Percentiles rank a stretch among this genome's conserved stretches.
These are phyloP conservation scores for Lodderomyces oxycetoniae DNA, from an alignment of 1,139 yeast species.

Conservation along the genomic window DNA sequence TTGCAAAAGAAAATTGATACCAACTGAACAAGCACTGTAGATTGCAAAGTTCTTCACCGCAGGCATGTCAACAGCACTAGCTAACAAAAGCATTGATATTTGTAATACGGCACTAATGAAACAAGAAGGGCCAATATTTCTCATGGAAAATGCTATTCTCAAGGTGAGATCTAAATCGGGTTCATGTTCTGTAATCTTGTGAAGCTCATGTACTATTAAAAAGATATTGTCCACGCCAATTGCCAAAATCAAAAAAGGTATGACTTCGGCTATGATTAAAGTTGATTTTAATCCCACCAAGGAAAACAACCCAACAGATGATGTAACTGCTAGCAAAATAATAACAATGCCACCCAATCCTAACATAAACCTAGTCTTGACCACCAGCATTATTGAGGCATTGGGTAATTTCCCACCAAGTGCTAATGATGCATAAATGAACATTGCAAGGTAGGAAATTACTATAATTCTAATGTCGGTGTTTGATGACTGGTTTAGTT, in stretches of 20 bases:
- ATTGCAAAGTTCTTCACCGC: constrained; percentile 91
- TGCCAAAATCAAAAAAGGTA: constrained; percentile 90
- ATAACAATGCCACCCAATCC: constrained; percentile 81
- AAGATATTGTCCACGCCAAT: constrained; percentile 94
- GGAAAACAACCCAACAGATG: constrained; percentile 82
- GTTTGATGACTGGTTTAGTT: constrained; percentile 73
- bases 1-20: constrained; percentile 72
- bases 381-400: constrained; percentile 28
- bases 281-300: constrained; percentile 76
- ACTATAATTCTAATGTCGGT: constrained; percentile 70
- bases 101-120: constrained; percentile 74
- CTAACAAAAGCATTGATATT: constrained; percentile 69
- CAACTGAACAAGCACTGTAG: constrained; percentile 83
- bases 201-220: constrained; percentile 74
- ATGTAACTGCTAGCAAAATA: constrained; percentile 70
- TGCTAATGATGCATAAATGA: constrained; percentile 80
- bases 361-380: constrained; percentile 63
- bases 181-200: constrained; percentile 41
- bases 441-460: constrained; percentile 83
- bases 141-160: constrained; percentile 60
- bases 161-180: constrained; percentile 31
- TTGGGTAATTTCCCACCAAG: constrained; percentile 54
- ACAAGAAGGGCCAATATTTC: constrained; percentile 83
- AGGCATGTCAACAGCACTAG: constrained; percentile 85
- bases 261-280: constrained; percentile 90